Evolutionary conservation across 1,139 yeast species (phyloP).

Genomic region (Nakaseomyces bracarensis): DNA sequence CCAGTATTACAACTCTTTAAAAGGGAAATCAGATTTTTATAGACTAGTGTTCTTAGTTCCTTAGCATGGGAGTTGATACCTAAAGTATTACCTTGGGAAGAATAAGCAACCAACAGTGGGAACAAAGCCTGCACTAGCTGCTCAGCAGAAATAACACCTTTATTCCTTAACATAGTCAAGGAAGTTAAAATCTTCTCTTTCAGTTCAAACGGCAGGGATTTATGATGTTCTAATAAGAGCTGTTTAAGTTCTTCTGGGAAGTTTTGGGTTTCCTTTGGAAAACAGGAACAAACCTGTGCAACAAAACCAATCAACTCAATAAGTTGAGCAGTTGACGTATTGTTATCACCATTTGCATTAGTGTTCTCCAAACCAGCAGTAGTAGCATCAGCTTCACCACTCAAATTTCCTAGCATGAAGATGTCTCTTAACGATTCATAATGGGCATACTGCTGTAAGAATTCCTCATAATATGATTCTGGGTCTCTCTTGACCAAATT

Average conservation of each 20-base stretch:
- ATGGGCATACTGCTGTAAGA: slow-evolving; percentile 83
- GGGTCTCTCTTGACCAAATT: slow-evolving; percentile 92
- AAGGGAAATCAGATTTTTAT: slow-evolving; percentile 65
- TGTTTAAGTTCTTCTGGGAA: slow-evolving; percentile 76
- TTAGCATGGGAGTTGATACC: slow-evolving; percentile 57
- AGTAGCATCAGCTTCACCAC: slow-evolving; percentile 12
- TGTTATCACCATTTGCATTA: slow-evolving; percentile 16
- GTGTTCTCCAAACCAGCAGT: slow-evolving; percentile 17
- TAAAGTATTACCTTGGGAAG: slow-evolving; percentile 44
- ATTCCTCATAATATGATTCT: slow-evolving; percentile 86
- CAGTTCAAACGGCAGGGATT: slow-evolving; percentile 71
- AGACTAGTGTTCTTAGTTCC: slow-evolving; percentile 73
- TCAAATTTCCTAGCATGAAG: slow-evolving; percentile 41
- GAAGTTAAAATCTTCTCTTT: slow-evolving; percentile 89
- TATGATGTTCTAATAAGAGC: slow-evolving; percentile 64
- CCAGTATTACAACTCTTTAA: slow-evolving; percentile 79
- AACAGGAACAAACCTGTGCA: slow-evolving; percentile 83
- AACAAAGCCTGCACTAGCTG: slow-evolving; percentile 75
- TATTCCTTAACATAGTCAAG: slow-evolving; percentile 82
- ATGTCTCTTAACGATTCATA: slow-evolving; percentile 86
- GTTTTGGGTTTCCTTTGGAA: slow-evolving; percentile 75
- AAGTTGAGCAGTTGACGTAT: slow-evolving; percentile 57
- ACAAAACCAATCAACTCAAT: slow-evolving; percentile 82
- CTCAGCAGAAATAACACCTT: slow-evolving; percentile 73
- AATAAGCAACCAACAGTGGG: slow-evolving; percentile 58